Evolutionary conservation across 768 basidiomycete species (phyloP), one percentile per base, ranked within the genome.

Genomic region (Trametes meyenii): DNA sequence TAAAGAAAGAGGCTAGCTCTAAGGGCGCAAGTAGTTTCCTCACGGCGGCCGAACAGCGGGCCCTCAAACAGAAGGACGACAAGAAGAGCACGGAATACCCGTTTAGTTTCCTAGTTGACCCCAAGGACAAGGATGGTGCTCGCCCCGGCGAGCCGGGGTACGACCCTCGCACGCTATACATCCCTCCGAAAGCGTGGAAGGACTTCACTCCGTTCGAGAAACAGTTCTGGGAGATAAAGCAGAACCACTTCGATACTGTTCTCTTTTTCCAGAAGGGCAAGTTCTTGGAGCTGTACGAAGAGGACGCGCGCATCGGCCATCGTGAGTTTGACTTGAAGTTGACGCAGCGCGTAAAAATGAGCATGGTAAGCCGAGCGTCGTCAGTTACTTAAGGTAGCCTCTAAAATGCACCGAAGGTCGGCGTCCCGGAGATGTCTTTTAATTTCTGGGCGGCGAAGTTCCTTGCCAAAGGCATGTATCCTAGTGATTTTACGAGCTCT

Each of bases 191-290:
- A 44, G 85, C 87, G 0, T 96, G 95, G 94, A 78, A 79, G 26
- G 78, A 79, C 0, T 96, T 99, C 69, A 96, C 95, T 2, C 94
- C 96, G 0, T 99, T 99, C 71, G 97, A 99, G 77, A 94, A 87
- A 67, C 60, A 76, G 72, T 76, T 72, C 55, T 71, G 81, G 79
- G 74, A 94, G 82, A 99, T 99, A 79, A 99, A 98, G 72, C 94
- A 96, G 74, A 89, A 95, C 69, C 95, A 98, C 71, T 98, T 86
- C 71, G 97, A 99, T 75, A 99, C 97, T 17, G 90, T 97, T 44
- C 75, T 98, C 49, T 98, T 98, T 80, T 99, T 98, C 77, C 97
- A 99, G 76, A 98, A 99, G 85, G 97, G 97, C 50, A 94, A 94
- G 77, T 94, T 94, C 69, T 77, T 90, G 33, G 90, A 93, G 86